Evolutionary conservation across 2,329 filamentous ascomycete genomes (phyloP), one percentile per base, ranked within the genome.

Genomic region (Coniochaeta sp.): DNA sequence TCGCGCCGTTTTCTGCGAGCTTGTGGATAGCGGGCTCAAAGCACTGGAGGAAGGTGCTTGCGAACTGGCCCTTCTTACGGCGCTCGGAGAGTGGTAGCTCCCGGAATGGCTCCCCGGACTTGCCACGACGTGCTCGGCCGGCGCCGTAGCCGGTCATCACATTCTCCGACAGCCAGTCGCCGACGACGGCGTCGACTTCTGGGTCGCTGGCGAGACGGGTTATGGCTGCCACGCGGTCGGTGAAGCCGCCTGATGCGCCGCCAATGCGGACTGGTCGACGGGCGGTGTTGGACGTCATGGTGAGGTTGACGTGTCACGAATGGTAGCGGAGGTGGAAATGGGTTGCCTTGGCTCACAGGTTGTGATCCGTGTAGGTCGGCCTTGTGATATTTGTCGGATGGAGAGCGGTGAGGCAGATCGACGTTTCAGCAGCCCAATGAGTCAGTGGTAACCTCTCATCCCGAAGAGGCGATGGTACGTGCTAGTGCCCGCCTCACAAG

Each of bases 191-290:
- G 24, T 58, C 56, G 16, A 57, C 51, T 20, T 55, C 56, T 4
- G 55, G 53, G 38, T 62, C 56, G 8, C 51, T 54, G 9, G 61
- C 61, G 1, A 63, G 53, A 24, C 57, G 55, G 35, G 47, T 48
- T 24, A 63, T 63, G 49, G 62, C 60, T 49, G 51, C 70, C 63
- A 62, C 67, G 61, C 59, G 57, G 50, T 64, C 57, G n/a, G 59
- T 59, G 55, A 66, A 64, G 7, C 61, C 63, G 9, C 64, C 64
- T 1, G 61, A 64, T 33, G 61, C 61, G 5, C 63, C 63, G 7
- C 57, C 64, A 18, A 67, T 61, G 24, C 63, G 59, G 28, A 66
- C 58, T 9, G 63, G 58, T n/a, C 45, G 45, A 18, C 45, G 45
- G 14, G 18, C 45, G 8, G 13, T 18, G 26, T 47, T 47, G 14